Evolutionary conservation across 225 moss, liverwort and hornwort species (phyloP), one percentile per base, ranked within the genome.

Genomic region (Thuidium tamariscinum): DNA sequence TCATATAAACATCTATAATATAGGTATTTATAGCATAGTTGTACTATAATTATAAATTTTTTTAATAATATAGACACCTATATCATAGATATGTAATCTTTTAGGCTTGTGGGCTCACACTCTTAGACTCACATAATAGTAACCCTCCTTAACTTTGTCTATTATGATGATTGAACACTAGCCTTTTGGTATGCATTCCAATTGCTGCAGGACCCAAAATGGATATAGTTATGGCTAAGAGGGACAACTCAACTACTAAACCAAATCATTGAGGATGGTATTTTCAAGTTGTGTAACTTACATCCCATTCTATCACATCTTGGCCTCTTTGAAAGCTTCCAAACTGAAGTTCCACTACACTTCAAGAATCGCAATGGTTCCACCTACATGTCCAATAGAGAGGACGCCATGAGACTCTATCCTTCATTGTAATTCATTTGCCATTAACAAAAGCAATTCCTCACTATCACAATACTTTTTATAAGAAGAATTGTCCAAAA

Each of bases 301-400:
- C 89, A n/a, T 90, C 87, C 84, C 90, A 75, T 63, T 94, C 93
- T 1, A 72, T 84, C 18, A 78, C 86, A 89, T 87, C 81, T 90
- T 80, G 71, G 87, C 83, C 70, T 93, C 93, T 85, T 88, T 87
- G 34, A 87, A 85, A 84, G 91, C 91, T 87, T 92, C 91, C 2
- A 84, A 92, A 34, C 63, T 69, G 5, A 90, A 83, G 39, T 83
- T 92, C 18, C 87, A 34, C 44, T 93, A 91, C 69, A 93, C 93
- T 89, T 93, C 93, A 85, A 92, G 91, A 75, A 94, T 88, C 73
- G 93, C 91, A 34, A 90, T 86, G 39, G 91, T 89, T 82, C 93
- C 94, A 46, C 86, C 91, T 41, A 94, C 94, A 88, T 93, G 81
- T n/a, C 75, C 86, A 77, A 23, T 9, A 52, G 52, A 3, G 25